phyloP scores from a whole-genome alignment of 2,329 filamentous ascomycete species.

The Fusarium sp. region DNA sequence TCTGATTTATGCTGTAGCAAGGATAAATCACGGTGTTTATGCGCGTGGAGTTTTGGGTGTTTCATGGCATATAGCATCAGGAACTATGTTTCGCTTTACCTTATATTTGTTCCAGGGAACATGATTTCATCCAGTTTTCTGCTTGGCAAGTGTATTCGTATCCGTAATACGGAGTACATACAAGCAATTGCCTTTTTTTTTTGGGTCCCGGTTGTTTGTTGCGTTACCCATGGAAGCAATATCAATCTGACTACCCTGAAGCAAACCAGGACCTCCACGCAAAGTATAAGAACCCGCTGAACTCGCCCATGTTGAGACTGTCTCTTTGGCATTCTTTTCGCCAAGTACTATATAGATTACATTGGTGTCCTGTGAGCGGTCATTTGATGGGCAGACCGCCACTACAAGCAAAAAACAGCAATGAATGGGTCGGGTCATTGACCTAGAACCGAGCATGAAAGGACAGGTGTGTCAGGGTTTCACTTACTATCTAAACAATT shows the following conservation, averaged over 20 bases:
- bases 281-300: neutral
- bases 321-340: neutral
- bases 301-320: neutral
- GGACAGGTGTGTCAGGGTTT: neutral
- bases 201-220: neutral
- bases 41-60: neutral
- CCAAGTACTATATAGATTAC: neutral
- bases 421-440: neutral
- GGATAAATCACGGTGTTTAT: neutral
- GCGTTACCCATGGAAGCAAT: neutral
- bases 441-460: neutral
- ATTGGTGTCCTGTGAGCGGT: neutral
- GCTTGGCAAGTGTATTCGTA: neutral
- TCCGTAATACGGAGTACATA: neutral
- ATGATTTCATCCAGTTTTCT: neutral
- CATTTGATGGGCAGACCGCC: neutral
- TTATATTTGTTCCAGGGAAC: neutral
- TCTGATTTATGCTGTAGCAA: neutral
- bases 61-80: neutral
- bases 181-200: neutral
- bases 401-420: no score
- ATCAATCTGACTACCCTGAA: neutral
- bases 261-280: neutral
- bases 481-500: neutral
- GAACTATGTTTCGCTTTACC: neutral